Evolutionary conservation across 768 basidiomycete species (phyloP).

Genomic region (Leccinum variicolor): DNA sequence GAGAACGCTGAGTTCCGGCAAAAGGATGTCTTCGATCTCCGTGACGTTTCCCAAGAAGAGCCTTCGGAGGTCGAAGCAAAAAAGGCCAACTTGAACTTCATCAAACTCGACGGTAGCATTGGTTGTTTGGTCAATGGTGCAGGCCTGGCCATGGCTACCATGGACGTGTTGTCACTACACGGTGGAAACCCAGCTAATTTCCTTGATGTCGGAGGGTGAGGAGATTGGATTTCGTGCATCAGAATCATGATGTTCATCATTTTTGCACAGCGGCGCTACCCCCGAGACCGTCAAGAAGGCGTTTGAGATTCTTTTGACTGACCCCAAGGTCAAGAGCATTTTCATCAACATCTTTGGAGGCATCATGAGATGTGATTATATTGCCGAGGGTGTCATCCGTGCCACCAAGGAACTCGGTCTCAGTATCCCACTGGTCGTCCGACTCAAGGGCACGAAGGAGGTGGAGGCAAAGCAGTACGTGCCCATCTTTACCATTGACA

Average conservation of each 20-base stretch:
- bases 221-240: constrained; percentile 11
- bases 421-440: constrained; percentile 84
- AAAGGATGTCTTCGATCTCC: constrained; percentile 79
- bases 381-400: constrained; percentile 97
- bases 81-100: constrained; percentile 94
- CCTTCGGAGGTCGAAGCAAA: constrained; percentile 97
- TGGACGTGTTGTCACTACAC: constrained; percentile 97
- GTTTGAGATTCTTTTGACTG: constrained; percentile 89
- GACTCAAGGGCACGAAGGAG: constrained; percentile 97
- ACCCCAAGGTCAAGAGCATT: constrained; percentile 94
- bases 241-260: not conserved
- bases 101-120: constrained; percentile 96
- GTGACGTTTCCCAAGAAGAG: constrained; percentile 94
- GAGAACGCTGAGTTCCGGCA: constrained; percentile 99
- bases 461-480: constrained; percentile 90
- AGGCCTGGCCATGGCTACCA: constrained; percentile 98
- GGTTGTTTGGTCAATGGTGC: constrained; percentile 99
- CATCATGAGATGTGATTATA: constrained; percentile 99
- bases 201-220: constrained; percentile 93
- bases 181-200: constrained; percentile 98
- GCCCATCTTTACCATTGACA: not conserved
- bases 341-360: constrained; percentile 99
- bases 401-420: constrained; percentile 90
- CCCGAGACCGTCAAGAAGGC: constrained; percentile 99
- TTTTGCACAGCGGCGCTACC: constrained; percentile 76